Conservation (phyloP, 2,329 filamentous ascomycete species). For the Neurospora sp. region DNA sequence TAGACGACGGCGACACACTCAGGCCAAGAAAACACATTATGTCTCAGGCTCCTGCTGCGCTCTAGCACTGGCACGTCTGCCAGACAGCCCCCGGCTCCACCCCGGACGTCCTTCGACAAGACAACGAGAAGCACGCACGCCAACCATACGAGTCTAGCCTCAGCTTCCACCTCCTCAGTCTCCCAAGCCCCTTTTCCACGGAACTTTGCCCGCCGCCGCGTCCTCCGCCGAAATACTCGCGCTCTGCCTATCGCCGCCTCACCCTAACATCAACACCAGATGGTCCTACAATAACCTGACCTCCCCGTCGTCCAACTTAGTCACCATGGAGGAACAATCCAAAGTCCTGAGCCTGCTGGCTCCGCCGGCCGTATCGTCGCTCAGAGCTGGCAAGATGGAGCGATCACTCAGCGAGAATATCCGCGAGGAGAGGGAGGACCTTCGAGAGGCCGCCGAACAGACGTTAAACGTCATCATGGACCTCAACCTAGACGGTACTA, state of each 20-base stretch:
- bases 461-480: slow-evolving; percentile 95
- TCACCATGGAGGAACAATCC: slow-evolving; percentile 32
- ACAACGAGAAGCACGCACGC: slow-evolving; percentile 7
- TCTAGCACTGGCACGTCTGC: slow-evolving; percentile 39
- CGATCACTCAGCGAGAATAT: slow-evolving; percentile 77
- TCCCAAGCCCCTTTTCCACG: neutral
- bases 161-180: neutral
- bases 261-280: slow-evolving; percentile 14
- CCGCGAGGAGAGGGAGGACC: slow-evolving; percentile 82
- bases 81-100: slow-evolving; percentile 23
- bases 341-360: slow-evolving; percentile 31
- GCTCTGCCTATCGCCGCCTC: neutral
- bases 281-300: slow-evolving; percentile 25
- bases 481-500: slow-evolving; percentile 76
- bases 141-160: slow-evolving; percentile 7
- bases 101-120: neutral
- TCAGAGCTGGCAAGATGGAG: slow-evolving; percentile 46
- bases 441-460: slow-evolving; percentile 91
- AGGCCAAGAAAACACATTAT: slow-evolving; percentile 27
- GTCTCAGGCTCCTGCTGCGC: slow-evolving; percentile 32
- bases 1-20: slow-evolving; percentile 11
- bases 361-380: slow-evolving; percentile 42
- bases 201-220: neutral
- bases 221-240: neutral
- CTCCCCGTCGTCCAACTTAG: slow-evolving; percentile 16